Evolutionary conservation across 2,329 filamentous ascomycete genomes (phyloP).

Genomic region (Boeremia lycopersici): DNA sequence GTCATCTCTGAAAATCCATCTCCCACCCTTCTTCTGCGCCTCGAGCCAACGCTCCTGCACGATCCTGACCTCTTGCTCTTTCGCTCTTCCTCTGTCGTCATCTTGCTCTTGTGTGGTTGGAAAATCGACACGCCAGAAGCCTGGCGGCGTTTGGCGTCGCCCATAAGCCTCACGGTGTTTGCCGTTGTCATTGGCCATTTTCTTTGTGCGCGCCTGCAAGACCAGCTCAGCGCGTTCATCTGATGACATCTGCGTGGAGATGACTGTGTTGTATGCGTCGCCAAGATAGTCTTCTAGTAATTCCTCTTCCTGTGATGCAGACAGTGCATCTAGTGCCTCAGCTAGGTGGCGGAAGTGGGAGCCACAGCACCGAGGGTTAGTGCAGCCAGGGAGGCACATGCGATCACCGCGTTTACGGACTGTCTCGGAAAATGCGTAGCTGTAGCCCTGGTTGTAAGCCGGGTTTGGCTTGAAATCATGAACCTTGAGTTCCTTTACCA

Average conservation of each 20-base stretch:
- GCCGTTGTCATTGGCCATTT: constrained; percentile 75
- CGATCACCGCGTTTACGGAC: constrained; percentile 73
- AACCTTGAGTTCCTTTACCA: constrained; percentile 63
- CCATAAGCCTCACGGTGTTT: constrained; percentile 78
- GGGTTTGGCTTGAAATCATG: constrained; percentile 86
- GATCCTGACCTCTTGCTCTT: constrained; percentile 65
- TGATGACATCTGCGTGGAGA: constrained; percentile 56
- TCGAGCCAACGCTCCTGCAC: constrained; percentile 79
- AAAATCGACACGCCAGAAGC: constrained; percentile 91
- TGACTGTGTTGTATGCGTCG: constrained; percentile 44
- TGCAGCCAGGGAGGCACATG: constrained; percentile 75
- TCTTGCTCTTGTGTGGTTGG: constrained; percentile 82
- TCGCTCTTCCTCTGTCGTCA: constrained; percentile 68
- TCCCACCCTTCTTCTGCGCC: constrained; percentile 76
- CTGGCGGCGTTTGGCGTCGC: constrained; percentile 75
- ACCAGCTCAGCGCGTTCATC: constrained; percentile 70
- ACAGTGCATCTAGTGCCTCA: constrained; percentile 37
- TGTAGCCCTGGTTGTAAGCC: constrained; percentile 69
- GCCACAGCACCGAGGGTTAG: constrained; percentile 77
- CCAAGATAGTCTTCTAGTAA: constrained; percentile 63
- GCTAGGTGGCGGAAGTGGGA: constrained; percentile 72
- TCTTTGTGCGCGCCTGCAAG: constrained; percentile 74
- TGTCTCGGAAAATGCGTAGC: constrained; percentile 76
- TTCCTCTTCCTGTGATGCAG: constrained; percentile 44
- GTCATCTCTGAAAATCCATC: constrained; percentile 85